Percentiles rank a stretch among this genome's conserved stretches.
Evolutionary conservation across 2,329 filamentous ascomycete species (phyloP).

Genomic region (Echinosphaeria canescens): DNA sequence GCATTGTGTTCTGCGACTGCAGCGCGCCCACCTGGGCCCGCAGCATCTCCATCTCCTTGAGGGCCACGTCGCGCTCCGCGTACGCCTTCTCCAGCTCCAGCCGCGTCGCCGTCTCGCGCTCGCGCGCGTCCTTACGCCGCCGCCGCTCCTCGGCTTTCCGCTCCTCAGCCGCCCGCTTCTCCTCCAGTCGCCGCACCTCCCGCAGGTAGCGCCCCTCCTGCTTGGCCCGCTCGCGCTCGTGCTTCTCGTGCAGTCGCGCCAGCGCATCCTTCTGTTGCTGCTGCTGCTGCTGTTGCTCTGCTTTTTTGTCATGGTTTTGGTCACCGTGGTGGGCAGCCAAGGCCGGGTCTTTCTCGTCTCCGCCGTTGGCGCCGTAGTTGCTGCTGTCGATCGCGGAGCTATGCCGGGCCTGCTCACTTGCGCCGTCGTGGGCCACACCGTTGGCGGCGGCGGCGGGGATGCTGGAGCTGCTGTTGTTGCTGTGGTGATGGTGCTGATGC

Average conservation of each 20-base stretch:
- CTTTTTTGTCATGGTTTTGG: neutral
- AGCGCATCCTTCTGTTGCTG: slow-evolving; percentile 23
- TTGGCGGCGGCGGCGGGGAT: too few relatives aligned
- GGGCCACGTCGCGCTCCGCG: slow-evolving; percentile 27
- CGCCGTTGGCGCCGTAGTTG: neutral
- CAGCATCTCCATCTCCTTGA: slow-evolving; percentile 30
- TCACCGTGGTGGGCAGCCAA: too few relatives aligned
- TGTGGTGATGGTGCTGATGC: too few relatives aligned
- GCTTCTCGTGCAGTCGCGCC: slow-evolving; percentile 38
- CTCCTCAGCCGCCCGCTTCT: slow-evolving; percentile 38
- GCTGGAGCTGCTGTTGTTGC: too few relatives aligned
- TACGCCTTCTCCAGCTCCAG: slow-evolving; percentile 28
- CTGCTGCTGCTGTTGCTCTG: slow-evolving; percentile 3
- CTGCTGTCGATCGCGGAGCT: too few relatives aligned
- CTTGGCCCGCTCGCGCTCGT: slow-evolving; percentile 39
- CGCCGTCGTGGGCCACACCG: too few relatives aligned
- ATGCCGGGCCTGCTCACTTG: too few relatives aligned
- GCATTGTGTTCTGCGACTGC: slow-evolving; percentile 35
- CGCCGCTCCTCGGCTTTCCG: slow-evolving; percentile 30
- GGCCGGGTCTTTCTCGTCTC: neutral
- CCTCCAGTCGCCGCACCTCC: slow-evolving; percentile 41
- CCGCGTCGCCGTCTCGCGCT: slow-evolving; percentile 24
- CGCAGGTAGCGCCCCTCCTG: slow-evolving; percentile 43
- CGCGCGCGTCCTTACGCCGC: slow-evolving; percentile 27
- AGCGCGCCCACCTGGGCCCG: slow-evolving; percentile 30